Evolutionary conservation across 352 stramenopile species (phyloP), one percentile per base, ranked within the genome.

Genomic region (Phytopythium aichiense): DNA sequence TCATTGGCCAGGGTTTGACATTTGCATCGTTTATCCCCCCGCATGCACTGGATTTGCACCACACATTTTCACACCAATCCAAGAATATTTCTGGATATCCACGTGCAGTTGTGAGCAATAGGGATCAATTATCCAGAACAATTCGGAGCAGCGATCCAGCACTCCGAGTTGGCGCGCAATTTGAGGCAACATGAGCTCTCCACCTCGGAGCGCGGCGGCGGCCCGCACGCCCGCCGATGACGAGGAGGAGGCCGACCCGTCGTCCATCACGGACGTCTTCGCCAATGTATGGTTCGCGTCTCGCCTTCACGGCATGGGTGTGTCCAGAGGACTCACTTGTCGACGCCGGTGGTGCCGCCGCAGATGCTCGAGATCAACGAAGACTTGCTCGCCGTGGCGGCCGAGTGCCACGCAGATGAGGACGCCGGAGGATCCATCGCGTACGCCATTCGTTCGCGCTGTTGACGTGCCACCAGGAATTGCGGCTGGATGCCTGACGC

Each of bases 361-460:
- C 57, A 93, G 84, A 91, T 91, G 82, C 69, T 93, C 38, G 71
- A 64, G 11, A 69, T 81, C 45, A 93, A 93, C 55, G 81, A 93
- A 60, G 84, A 93, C 68, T 72, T 93, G 64, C 72, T 91, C 35
- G 61, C 69, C 22, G 80, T 77, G 9, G 68, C 76, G 20, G 81
- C 80, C 25, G 78, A 89, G 50, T 85, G 81, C 40, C 81, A 93
- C 66, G 60, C 72, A 11, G 75, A 87, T n/a, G 64, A 66, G 43
- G 74, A 89, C 56, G 52, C 77, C 1, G 64, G 79, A 31, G 72
- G 77, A 16, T 73, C 84, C 15, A 51, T 88, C 11, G 80, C 77
- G 80, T 91, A 62, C 58, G 84, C 68, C 31, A n/a, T 20, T 46
- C 42, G 31, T 20, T 46, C 42, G 31, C 13, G 38, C 7, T 9